Evolutionary conservation across 371 early-diverging fungal species (phyloP).

Genomic region (Mortierella sp.): DNA sequence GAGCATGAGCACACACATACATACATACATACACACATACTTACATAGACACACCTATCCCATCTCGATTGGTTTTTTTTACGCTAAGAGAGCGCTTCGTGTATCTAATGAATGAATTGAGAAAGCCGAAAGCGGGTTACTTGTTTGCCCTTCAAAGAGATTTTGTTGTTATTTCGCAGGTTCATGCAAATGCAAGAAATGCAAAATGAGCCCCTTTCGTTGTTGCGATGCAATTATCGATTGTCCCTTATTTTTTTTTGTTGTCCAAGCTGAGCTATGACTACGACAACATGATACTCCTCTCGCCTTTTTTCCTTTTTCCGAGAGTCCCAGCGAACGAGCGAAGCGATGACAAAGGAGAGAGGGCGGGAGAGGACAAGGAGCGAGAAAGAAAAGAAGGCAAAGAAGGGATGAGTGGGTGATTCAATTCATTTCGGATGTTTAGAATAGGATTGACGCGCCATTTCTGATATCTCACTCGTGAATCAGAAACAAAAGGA

Average conservation of each 20-base stretch:
- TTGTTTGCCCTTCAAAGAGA: neutral
- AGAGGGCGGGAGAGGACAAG: neutral
- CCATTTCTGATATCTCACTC: neutral
- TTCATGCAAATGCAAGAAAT: constrained; percentile 14
- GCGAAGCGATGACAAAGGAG: neutral
- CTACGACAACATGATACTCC: neutral
- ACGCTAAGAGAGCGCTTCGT: neutral
- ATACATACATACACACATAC: neutral
- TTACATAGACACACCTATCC: neutral
- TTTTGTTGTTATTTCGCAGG: neutral
- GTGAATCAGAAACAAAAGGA: constrained; percentile 8
- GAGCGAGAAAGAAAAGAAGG: neutral
- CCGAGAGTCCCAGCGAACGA: constrained; percentile 23
- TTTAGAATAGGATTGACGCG: constrained; percentile 16
- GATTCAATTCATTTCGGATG: constrained; percentile 7
- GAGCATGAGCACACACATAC: constrained; percentile 7
- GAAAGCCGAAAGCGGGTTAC: constrained; percentile 8
- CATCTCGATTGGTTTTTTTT: neutral
- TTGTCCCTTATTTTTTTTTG: constrained; percentile 2
- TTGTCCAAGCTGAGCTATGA: neutral
- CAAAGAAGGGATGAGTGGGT: constrained; percentile 6
- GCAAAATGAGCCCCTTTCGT: constrained; percentile 13
- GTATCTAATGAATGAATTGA: neutral
- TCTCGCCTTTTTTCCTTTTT: constrained; percentile 19
- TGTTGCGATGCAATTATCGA: constrained; percentile 12